Evolutionary conservation across 2,329 filamentous ascomycete genomes (phyloP), one percentile per base, ranked within the genome.

Genomic region (Calcarisporium arbuscula): DNA sequence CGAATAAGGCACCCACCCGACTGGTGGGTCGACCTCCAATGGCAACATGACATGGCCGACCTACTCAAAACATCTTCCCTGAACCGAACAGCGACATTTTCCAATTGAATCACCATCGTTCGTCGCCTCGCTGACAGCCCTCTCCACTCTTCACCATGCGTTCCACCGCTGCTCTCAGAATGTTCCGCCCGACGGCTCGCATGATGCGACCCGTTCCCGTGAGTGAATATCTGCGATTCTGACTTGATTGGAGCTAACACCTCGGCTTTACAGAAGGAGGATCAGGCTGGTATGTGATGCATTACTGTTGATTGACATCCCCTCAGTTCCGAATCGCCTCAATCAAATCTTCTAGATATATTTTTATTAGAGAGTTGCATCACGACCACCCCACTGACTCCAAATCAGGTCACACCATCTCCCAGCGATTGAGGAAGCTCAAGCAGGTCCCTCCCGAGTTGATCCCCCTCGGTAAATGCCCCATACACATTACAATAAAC

Each of bases 391-490:
- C n/a, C n/a, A n/a, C n/a, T n/a, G n/a, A n/a, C 32, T 49, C 43
- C 29, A 38, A 33, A 47, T 18, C 7, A 98, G 92, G 87, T 61
- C 92, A 96, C 72, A 95, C 90, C 54, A 80, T 96, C 65, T 95
- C 90, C 49, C 92, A 96, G 73, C 86, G 90, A 61, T 74, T 98
- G 54, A 85, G 89, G 61, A 82, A 80, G 60, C 74, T 95, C 57
- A 89, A 84, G 76, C 80, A 81, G 68, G 83, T 96, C 58, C 92
- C 92, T 50, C 80, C 87, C 51, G 92, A 98, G 75, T 75, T 98
- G 76, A 79, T 89, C 52, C 92, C 92, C 57, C 82, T 98, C 53
- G 89, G 89, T 94, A 81, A 63, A 30, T 32, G 38, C 25, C 19
- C 12, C 25, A 30, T 17, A 14, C 8, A 28, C 27, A 20, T 6